Conservation (phyloP, 2,329 filamentous ascomycete genomes). For the Periconia macrospinosa region DNA sequence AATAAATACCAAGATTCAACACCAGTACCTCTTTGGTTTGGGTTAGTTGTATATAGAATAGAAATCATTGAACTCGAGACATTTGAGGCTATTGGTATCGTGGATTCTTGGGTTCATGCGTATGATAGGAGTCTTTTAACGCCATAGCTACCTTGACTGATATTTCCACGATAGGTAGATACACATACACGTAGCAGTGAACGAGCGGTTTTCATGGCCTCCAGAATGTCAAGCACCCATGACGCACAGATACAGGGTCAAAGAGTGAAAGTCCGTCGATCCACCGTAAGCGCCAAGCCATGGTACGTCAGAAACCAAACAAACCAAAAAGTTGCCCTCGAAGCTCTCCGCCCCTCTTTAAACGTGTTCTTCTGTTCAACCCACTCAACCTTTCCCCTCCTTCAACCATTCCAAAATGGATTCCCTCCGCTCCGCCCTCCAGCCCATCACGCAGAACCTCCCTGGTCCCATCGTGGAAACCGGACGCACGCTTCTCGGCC, state of each 20-base stretch:
- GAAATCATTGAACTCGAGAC: background rate
- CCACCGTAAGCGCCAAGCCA: slow-evolving; percentile 3
- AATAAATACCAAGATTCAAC: background rate
- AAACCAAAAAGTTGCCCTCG: background rate
- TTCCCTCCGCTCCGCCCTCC: slow-evolving; percentile 45
- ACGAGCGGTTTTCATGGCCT: no score
- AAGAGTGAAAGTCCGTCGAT: background rate
- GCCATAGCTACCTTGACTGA: no score
- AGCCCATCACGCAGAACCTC: slow-evolving; percentile 51
- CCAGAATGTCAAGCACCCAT: no score
- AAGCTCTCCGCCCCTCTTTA: background rate
- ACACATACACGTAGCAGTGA: no score
- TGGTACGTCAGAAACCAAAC: slow-evolving; percentile 6
- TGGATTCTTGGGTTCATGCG: background rate
- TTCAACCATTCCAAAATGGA: slow-evolving; percentile 41
- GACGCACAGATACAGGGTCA: no score
- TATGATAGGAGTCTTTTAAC: no score
- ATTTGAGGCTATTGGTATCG: slow-evolving; percentile 1
- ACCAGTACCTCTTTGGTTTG: no score
- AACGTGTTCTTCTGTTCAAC: background rate
- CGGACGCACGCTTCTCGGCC: slow-evolving; percentile 67
- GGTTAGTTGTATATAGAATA: background rate
- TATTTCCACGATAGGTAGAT: no score
- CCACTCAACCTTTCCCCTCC: background rate
- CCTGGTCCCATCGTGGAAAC: slow-evolving; percentile 38